phyloP scores from a whole-genome alignment of 352 stramenopile genomes.

The Pythium pyrilobum region DNA sequence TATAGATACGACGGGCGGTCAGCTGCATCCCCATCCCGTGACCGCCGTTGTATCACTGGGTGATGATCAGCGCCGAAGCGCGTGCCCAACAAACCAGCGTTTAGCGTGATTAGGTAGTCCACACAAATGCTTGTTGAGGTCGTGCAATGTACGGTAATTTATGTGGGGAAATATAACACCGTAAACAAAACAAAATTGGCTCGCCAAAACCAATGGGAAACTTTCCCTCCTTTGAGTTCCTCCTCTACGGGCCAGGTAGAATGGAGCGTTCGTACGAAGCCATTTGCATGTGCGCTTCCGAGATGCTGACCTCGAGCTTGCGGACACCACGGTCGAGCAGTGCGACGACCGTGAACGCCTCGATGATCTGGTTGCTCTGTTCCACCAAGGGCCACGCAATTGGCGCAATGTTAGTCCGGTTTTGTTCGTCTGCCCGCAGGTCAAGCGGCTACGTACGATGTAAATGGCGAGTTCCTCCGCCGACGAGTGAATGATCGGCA shows the following conservation, averaged over 20 bases:
- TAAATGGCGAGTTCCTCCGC: conserved; percentile 96
- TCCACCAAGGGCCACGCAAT: background rate
- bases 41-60: too few species aligned
- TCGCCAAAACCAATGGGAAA: too few species aligned
- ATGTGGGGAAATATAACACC: background rate
- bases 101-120: background rate
- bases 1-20: too few species aligned
- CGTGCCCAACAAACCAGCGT: background rate
- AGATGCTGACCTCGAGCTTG: conserved; percentile 94
- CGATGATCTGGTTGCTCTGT: conserved; percentile 84
- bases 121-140: background rate
- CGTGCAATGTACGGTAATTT: background rate
- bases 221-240: background rate
- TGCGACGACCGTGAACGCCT: conserved; percentile 75
- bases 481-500: conserved; percentile 97
- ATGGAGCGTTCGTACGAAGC: conserved; percentile 77
- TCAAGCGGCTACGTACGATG: conserved; percentile 54
- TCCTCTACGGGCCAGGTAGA: conserved; percentile 18
- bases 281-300: conserved; percentile 90
- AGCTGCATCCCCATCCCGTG: too few species aligned
- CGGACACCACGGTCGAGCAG: conserved; percentile 71
- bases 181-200: too few species aligned
- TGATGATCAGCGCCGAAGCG: conserved; percentile 18
- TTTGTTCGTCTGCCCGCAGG: too few species aligned
- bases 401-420: too few species aligned